Evolutionary conservation across 2,329 filamentous ascomycete genomes (phyloP).

Genomic region (Exophiala oligosperma): DNA sequence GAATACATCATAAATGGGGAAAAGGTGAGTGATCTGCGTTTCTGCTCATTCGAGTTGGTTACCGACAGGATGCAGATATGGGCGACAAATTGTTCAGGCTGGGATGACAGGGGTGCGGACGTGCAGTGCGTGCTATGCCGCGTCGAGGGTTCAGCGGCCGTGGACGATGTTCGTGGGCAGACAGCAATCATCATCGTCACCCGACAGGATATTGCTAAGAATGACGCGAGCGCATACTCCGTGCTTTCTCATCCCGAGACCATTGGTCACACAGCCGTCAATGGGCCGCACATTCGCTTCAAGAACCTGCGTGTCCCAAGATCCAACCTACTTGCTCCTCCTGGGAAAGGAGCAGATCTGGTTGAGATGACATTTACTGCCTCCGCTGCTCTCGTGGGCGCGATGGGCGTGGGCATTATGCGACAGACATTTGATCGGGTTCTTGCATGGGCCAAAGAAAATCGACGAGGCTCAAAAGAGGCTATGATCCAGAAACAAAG

Average conservation of each 20-base stretch:
- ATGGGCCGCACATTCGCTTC: slow-evolving; percentile 52
- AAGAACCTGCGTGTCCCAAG: slow-evolving; percentile 50
- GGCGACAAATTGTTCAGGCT: slow-evolving; percentile 56
- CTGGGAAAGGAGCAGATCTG: slow-evolving; percentile 45
- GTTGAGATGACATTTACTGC: slow-evolving; percentile 47
- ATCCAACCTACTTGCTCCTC: slow-evolving; percentile 48
- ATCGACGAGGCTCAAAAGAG: slow-evolving; percentile 48
- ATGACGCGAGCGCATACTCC: slow-evolving; percentile 43
- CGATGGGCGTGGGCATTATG: slow-evolving; percentile 57
- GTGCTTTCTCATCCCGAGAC: slow-evolving; percentile 49
- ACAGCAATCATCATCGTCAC: slow-evolving; percentile 56
- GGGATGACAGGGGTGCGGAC: slow-evolving; percentile 55
- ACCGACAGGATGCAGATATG: slow-evolving; percentile 42
- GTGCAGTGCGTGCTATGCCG: slow-evolving; percentile 56
- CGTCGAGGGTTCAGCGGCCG: slow-evolving; percentile 31
- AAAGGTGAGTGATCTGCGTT: slow-evolving; percentile 39
- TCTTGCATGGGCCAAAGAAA: slow-evolving; percentile 49
- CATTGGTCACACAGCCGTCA: slow-evolving; percentile 50
- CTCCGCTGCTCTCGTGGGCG: slow-evolving; percentile 53
- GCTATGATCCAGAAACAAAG: slow-evolving; percentile 51
- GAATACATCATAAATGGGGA: slow-evolving; percentile 56
- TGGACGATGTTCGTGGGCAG: slow-evolving; percentile 32
- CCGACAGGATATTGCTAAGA: slow-evolving; percentile 48
- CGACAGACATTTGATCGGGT: slow-evolving; percentile 55
- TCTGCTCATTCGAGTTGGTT: not conserved